Base-by-base conservation (phyloP, 2,329 filamentous ascomycete species). In the Hypoxylon rubiginosum region DNA sequence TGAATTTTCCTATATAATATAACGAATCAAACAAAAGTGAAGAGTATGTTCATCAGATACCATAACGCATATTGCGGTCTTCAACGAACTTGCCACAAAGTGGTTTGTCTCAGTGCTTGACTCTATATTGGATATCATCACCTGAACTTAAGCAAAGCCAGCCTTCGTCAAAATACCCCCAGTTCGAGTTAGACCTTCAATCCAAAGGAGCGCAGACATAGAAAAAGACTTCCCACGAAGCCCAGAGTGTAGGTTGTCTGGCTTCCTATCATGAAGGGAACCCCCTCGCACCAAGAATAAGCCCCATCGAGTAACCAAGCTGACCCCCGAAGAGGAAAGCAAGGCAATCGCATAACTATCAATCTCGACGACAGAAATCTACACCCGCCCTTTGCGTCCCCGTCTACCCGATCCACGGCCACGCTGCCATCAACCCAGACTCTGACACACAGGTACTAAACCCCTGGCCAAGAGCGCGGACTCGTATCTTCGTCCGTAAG, bases 201-300 rank as follows among this genome's bases (percentile, higher is more conserved):
- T 66, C 64, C 49, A 59, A 61, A 71, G 49, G 52, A 72, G 53
- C 50, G 52, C 53, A 59, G 64, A 67, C 58, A 54, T 49, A 60
- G 17, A 50, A 54, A 54, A 57, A 53, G 70, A 67, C 73, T 74
- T 75, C 75, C 74, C 66, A 67, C 66, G 74, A 74, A 75, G 72
- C 68, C 76, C 70, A 76, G 75, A 75, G 73, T 78, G 68, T 79
- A 72, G 58, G 77, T 72, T 77, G 78, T 74, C 71, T 68, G 60
- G 66, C 46, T 64, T 49, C 53, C 39, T 34, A 39, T 64, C 58
- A 57, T 52, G 58, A 63, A 54, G 84, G 80, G 82, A 28, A 79
- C 81, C 82, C 92, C 92, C 93, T 97, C 94, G 94, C 92, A 88
- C 94, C 95, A 92, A 97, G 93, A 97, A 97, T 98, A 94, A 97